Conservation (phyloP, 1,139 yeast genomes). For the Kodamaea arcana region DNA sequence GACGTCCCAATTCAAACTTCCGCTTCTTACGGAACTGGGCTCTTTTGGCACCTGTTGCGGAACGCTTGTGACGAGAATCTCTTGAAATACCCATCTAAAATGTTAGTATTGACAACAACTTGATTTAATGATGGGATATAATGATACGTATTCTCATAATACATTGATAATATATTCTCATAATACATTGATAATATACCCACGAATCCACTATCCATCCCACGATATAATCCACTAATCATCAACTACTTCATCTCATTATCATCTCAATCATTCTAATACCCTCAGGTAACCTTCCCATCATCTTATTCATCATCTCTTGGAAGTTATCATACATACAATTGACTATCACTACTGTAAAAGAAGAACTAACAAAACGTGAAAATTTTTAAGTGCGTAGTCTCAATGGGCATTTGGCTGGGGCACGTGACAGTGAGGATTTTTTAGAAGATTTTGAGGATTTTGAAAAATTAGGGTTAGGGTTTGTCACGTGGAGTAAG, state of each 20-base stretch:
- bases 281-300: too few relatives aligned
- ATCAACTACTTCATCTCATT: too few relatives aligned
- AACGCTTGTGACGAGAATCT: slow-evolving; percentile 99
- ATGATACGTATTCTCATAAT: too few relatives aligned
- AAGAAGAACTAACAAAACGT: slow-evolving; percentile 4
- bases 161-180: too few relatives aligned
- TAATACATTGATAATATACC: too few relatives aligned
- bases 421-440: neutral
- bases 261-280: too few relatives aligned
- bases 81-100: slow-evolving; percentile 96
- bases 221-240: too few relatives aligned
- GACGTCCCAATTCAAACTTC: slow-evolving; percentile 99
- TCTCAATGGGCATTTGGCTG: neutral
- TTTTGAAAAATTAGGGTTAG: slow-evolving; percentile 5
- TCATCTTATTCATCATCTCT: too few relatives aligned
- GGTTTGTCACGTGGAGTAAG: neutral
- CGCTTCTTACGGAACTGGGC: slow-evolving; percentile 99
- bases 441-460: too few relatives aligned
- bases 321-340: neutral
- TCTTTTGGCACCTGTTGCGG: slow-evolving; percentile 99
- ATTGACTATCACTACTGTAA: neutral
- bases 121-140: too few relatives aligned
- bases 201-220: too few relatives aligned
- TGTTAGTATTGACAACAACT: too few relatives aligned
- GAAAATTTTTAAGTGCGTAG: slow-evolving; percentile 3